A percentile compares a stretch with the other conserved stretches of the same genome.
phyloP scores from a whole-genome alignment of 2,329 filamentous ascomycete genomes.

The Hypoxylon sp. region DNA sequence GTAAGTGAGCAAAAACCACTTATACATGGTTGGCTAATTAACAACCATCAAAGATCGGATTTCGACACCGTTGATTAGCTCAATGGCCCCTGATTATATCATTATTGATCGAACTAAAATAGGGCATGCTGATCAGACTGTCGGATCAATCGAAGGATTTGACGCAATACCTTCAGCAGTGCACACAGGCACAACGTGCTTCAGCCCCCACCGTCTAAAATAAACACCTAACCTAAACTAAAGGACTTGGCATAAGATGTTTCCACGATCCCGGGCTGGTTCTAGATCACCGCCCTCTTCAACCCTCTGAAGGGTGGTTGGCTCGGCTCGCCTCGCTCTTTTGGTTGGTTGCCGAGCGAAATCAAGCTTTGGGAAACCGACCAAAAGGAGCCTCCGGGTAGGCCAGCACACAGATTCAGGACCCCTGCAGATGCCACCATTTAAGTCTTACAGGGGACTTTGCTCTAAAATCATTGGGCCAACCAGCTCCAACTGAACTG shows the following conservation, averaged over 20 bases:
- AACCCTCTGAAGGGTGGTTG: neutral
- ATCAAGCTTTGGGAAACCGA: constrained; percentile 37
- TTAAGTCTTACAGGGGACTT: constrained; percentile 11
- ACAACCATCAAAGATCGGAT: neutral
- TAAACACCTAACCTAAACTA: constrained; percentile 3
- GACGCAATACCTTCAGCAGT: constrained; percentile 7
- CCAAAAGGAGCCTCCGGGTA: constrained; percentile 30
- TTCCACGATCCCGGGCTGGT: constrained; percentile 27
- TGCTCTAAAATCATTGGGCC: constrained; percentile 9
- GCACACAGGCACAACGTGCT: constrained; percentile 17
- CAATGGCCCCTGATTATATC: constrained; percentile 24
- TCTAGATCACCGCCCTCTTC: constrained; percentile 27
- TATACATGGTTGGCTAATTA: neutral
- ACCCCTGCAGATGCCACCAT: constrained; percentile 6
- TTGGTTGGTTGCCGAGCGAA: constrained; percentile 37
- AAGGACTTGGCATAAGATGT: constrained; percentile 25
- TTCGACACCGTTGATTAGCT: constrained; percentile 5
- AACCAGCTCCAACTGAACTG: constrained; percentile 7
- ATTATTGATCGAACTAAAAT: constrained; percentile 28
- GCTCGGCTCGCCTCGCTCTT: no score
- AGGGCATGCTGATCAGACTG: constrained; percentile 17
- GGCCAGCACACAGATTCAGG: neutral
- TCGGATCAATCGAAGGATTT: constrained; percentile 24
- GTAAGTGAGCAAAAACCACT: neutral
- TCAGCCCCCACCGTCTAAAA: constrained; percentile 20